Evolutionary conservation across 805 yeast genomes (phyloP).

Genomic region (Barnettozyma siamensis): DNA sequence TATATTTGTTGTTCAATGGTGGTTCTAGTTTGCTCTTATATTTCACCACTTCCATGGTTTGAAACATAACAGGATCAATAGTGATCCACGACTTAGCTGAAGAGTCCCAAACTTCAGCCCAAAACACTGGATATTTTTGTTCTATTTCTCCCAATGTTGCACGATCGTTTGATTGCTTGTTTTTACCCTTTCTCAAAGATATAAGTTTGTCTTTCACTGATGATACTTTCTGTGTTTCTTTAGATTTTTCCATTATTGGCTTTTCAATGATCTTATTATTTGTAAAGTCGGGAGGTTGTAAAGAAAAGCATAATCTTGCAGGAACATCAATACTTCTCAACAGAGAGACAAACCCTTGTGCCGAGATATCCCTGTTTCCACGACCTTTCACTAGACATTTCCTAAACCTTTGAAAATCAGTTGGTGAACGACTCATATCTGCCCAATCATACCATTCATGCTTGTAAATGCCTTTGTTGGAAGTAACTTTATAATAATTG

Average conservation of each 20-base stretch:
- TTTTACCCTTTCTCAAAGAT: constrained; percentile 19
- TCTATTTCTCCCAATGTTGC: constrained; percentile 21
- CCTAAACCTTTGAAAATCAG: constrained; percentile 36
- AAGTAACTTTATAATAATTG: constrained; percentile 43
- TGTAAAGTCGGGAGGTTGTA: constrained; percentile 89
- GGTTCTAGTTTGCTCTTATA: constrained; percentile 65
- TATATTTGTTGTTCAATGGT: constrained; percentile 49
- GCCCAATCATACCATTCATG: constrained; percentile 39
- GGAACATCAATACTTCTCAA: constrained; percentile 65
- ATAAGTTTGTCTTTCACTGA: constrained; percentile 15
- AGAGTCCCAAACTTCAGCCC: constrained; percentile 94
- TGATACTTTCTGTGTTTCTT: not conserved
- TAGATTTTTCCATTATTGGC: not conserved
- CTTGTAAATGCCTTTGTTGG: constrained; percentile 31
- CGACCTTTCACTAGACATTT: constrained; percentile 36
- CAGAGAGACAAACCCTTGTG: constrained; percentile 81
- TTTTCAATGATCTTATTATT: constrained; percentile 14
- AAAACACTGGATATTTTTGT: constrained; percentile 62
- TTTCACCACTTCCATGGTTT: constrained; percentile 57
- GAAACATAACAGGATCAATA: constrained; percentile 69
- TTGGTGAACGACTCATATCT: constrained; percentile 14
- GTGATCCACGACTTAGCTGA: constrained; percentile 72
- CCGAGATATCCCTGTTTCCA: constrained; percentile 76
- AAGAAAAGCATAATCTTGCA: constrained; percentile 71
- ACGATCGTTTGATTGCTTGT: constrained; percentile 4